Conservation (phyloP, 306 rosid species). For the Dryas drummondii region DNA sequence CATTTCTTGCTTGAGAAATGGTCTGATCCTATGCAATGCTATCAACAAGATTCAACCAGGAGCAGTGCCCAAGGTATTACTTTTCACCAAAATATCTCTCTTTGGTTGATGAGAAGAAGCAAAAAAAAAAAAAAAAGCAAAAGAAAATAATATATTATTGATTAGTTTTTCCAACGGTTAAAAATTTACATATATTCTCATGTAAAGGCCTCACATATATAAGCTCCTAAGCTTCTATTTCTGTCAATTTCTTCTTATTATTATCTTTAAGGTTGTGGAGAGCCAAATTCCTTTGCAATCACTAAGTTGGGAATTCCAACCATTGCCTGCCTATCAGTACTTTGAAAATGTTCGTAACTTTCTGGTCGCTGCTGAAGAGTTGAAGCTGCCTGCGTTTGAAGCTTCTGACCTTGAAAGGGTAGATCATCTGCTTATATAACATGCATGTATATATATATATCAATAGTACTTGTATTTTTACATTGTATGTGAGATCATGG, state of each 20-base stretch:
- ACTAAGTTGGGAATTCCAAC: slow-evolving; percentile 62
- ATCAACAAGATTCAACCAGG: slow-evolving; percentile 93
- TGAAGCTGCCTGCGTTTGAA: slow-evolving; percentile 84
- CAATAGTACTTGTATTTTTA: background rate
- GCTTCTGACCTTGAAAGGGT: slow-evolving; percentile 96
- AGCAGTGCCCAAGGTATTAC: slow-evolving; percentile 72
- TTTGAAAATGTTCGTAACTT: slow-evolving; percentile 92
- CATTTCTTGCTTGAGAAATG: slow-evolving; percentile 90
- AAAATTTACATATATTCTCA: background rate
- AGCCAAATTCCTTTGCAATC: slow-evolving; percentile 51
- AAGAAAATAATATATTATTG: background rate
- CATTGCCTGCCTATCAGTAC: slow-evolving; percentile 92
- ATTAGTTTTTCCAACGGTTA: background rate
- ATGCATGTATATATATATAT: background rate
- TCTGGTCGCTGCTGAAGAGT: slow-evolving; percentile 63
- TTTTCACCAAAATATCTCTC: background rate
- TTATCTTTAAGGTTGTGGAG: slow-evolving; percentile 74
- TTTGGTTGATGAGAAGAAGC: background rate
- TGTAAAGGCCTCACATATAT: background rate
- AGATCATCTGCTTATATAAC: background rate
- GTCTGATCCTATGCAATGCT: slow-evolving; percentile 74
- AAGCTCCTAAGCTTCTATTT: background rate
- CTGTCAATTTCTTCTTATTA: slow-evolving; percentile 1
- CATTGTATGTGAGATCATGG: slow-evolving; percentile 6
- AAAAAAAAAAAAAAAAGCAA: background rate